Base-by-base conservation (phyloP, 2,329 filamentous ascomycete species). In the Elsinoe fawcettii region DNA sequence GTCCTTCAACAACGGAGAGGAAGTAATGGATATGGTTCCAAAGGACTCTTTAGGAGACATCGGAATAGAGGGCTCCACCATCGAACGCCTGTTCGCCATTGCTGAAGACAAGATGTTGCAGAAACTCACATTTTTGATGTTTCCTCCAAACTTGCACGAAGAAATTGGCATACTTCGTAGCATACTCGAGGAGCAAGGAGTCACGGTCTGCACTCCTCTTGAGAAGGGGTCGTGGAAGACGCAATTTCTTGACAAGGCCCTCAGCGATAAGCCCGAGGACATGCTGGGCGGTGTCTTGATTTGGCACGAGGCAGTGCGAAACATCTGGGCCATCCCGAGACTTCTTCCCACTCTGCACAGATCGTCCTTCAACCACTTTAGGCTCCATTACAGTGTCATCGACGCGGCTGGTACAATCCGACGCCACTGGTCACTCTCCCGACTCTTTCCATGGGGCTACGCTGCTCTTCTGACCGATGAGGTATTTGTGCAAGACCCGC, bases 381-480 rank as follows among this genome's bases (percentile, higher is more conserved):
- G 30, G 34, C 5, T 43, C 12, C 34, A 54, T 11, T 30, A 2
- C 2, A 41, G 16, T 20, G 12, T 5, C 11, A 23, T 14, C 8
- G 51, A 37, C 14, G 5, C 9, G 11, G 34, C 3, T 14, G 3
- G 14, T n/a, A 18, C 34, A 7, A 18, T 58, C 11, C 59, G 62
- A 9, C 56, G 62, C 4, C 43, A 36, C 4, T 64, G 63, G 7
- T 58, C 58, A 3, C 64, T 61, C 57, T 58, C 66, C 62, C 59
- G 67, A 58, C 49, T 69, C 59, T 75, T 75, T 44, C 70, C 73
- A 1, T 61, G 64, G 22, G 74, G 73, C 5, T 66, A 65, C 5
- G 66, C 73, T 5, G 67, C 71, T 9, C 73, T 73, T 60, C 71
- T 76, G 14, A 75, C 73, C 1, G 74, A 76, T 37, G 71, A 75